Evolutionary conservation across 768 basidiomycete genomes (phyloP), one percentile per base, ranked within the genome.

Genomic region (Sistotremastrum suecicum): DNA sequence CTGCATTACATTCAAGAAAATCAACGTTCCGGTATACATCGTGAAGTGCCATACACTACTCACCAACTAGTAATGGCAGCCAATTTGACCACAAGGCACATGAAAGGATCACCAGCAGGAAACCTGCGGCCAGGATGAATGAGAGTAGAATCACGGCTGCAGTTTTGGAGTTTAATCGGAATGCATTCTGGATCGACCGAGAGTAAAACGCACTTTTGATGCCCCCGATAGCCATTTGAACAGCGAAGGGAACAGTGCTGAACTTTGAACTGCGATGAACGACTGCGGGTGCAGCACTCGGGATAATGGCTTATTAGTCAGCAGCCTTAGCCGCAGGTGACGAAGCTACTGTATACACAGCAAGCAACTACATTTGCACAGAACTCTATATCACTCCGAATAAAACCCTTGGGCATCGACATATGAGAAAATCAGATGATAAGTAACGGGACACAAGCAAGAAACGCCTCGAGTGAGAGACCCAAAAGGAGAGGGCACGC

Each of bases 71-170:
- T 43, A 99, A 71, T 34, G 95, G 95, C 20, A 98, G 71, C 95
- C 95, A 99, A 61, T 99, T 99, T 9, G 78, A 67, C 82, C 83
- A 98, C 32, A 98, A 68, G 5, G 95, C 95, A 60, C 95, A 98
- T 1, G 89, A 89, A 28, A 99, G 80, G 61, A 99, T 99, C 58
- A 98, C 87, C 58, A 98, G 76, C 48, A 99, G 67, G 68, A 99
- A 99, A n/a, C 95, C 95, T 10, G 94, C 75, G 5, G 95, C 95
- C 42, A 99, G 81, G 44, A 97, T 88, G 65, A 99, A 97, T 1
- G 95, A 92, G 40, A 99, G 80, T 44, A 97, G 72, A 55, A 98
- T 91, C 52, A 98, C 91, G 58, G 90, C 92, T 97, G 59, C 41
- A 51, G 66, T 56, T 2, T 75, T 60, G 3, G 79, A 76, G 20